Evolutionary conservation across 78 protist genomes (phyloP), one percentile per base, ranked within the genome.

Genomic region (Dictyostelium capitatum): DNA sequence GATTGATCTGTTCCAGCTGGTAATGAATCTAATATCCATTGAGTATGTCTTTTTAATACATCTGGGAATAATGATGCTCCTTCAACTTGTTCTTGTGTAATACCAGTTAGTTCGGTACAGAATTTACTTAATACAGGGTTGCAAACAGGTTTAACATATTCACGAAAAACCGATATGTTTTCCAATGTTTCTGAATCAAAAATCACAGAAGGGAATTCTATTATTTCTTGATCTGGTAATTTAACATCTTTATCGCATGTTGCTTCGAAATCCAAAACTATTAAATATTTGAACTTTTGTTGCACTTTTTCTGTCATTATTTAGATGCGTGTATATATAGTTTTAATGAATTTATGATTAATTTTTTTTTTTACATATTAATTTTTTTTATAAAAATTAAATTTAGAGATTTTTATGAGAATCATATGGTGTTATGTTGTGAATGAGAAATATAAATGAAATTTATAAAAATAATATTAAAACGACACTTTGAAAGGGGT

Each of bases 181-280:
- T 20, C 41, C 41, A 8, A 9, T 17, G 25, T 51, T 7, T 28
- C 57, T 6, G 82, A 79, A 62, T 96, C 64, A 46, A 96, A 32
- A 14, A 80, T 51, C 6, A 97, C 97, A 20, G 83, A 91, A n/a
- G 98, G 98, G 28, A 94, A 95, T 53, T 97, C 98, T 50, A 97
- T 97, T 53, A 97, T 95, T 82, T 97, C 98, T 74, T 95, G 95
- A 62, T 70, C 53, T 17, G 14, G 37, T 7, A 46, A 17, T 50
- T 51, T 65, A 19, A 15, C 25, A 64, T 10, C 53, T 37, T 51
- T 11, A 37, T 95, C 96, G n/a, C 97, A 95, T 25, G 97, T 95
- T 25, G 97, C 97, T 59, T 95, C 96, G 81, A 95, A 95, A 50
- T 95, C 96, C 23, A 95, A 59, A 5, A 95, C 79, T 20, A 80